phyloP scores from a whole-genome alignment of 352 stramenopile species.

The Globisporangium apiculatum region DNA sequence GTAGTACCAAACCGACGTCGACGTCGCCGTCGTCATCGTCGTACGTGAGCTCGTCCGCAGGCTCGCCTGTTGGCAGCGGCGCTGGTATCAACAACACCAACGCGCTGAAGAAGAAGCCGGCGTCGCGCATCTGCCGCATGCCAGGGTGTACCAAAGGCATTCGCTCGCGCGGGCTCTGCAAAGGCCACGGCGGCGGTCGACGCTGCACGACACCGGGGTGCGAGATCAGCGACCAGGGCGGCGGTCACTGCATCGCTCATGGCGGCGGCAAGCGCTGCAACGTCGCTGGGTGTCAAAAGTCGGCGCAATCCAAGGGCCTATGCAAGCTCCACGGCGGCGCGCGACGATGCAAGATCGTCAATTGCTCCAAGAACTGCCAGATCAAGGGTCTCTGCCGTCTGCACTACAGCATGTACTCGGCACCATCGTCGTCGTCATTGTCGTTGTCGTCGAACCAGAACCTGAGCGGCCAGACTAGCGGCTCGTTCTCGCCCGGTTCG shows the following conservation, averaged over 20 bases:
- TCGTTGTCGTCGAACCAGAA: too few relatives aligned
- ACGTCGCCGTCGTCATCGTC: conserved; percentile 6
- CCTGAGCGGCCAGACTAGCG: too few relatives aligned
- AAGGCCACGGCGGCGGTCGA: conserved; percentile 74
- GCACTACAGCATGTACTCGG: conserved; percentile 51
- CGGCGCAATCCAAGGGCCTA: conserved; percentile 69
- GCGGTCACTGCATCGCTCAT: conserved; percentile 68
- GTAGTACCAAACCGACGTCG: not conserved
- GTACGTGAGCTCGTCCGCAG: conserved; percentile 4
- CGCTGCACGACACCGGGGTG: conserved; percentile 75
- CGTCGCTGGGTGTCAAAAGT: conserved; percentile 78
- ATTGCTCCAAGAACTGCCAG: conserved; percentile 81
- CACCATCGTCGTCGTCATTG: not conserved
- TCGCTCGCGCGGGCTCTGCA: conserved; percentile 76
- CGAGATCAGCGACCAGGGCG: conserved; percentile 81
- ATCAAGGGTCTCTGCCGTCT: conserved; percentile 70
- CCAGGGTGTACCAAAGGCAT: conserved; percentile 74
- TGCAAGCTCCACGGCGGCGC: conserved; percentile 83
- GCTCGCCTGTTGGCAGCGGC: conserved; percentile 17
- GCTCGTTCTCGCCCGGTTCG: too few relatives aligned
- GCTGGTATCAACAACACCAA: conserved; percentile 17
- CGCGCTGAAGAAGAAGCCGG: conserved; percentile 43
- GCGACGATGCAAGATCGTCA: conserved; percentile 52
- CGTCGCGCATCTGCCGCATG: conserved; percentile 72
- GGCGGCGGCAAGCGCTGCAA: conserved; percentile 42